Base-by-base conservation (phyloP, 2,329 filamentous ascomycete species). In the Phymatotrichopsis omnivora region DNA sequence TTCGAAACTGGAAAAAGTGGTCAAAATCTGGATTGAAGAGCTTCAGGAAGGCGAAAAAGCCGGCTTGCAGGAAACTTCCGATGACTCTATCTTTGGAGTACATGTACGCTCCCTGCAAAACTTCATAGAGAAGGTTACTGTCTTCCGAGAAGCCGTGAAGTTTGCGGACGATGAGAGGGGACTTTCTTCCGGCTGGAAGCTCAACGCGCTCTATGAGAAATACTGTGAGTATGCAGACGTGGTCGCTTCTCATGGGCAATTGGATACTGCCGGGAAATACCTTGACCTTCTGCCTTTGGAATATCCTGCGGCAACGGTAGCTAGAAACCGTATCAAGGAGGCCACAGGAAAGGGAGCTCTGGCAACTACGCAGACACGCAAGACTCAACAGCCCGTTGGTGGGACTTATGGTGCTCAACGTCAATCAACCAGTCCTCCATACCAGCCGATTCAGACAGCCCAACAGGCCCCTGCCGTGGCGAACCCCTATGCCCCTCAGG, bases 181-280 rank as follows among this genome's bases (percentile, higher is more conserved):
- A 35, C 75, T 84, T 56, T 71, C 75, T 7, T 78, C 79, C 1
- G 84, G 80, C 57, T 98, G 89, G 89, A 95, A 93, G 67, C 76
- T 98, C 49, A 74, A 78, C 28, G 72, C 80, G 2, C 69, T 98
- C 42, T 98, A 98, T 64, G 80, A 86, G 62, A 94, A 94, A 66
- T 98, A 98, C 62, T 80, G 83, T 22, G 91, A 98, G 66, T 98
- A 96, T 63, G 89, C 91, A 11, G 89, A 98, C 61, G 87, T 98
- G 55, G 78, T 93, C 46, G 86, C 91, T 35, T 78, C 85, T 5
- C 85, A 95, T 60, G 91, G 93, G 10, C 84, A 93, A 58, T 69
- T 98, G 42, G 72, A 78, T 24, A 76, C 86, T 57, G 93, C 91
- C 4, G 82, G 94, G 65, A 87, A 83, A 63, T 98, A 98, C 60